These are phyloP conservation scores for Teratosphaeria viscida DNA, from an alignment of 2,329 filamentous ascomycete genomes.

Conservation along the genomic window DNA sequence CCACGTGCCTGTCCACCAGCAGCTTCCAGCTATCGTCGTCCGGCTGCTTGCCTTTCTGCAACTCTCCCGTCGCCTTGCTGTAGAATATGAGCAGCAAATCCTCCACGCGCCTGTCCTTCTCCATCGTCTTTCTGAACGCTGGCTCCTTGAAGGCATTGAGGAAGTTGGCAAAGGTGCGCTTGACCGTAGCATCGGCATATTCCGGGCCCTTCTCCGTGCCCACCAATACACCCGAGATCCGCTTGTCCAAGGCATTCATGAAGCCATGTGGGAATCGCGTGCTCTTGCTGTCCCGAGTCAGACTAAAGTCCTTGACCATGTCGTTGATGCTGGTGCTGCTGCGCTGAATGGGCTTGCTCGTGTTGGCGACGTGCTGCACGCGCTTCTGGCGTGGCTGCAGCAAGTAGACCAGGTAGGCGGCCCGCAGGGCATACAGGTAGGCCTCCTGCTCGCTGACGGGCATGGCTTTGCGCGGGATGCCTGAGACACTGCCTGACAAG, in stretches of 20 bases:
- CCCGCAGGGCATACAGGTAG: conserved; percentile 81
- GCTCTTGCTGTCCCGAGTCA: conserved; percentile 57
- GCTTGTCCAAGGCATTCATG: conserved; percentile 60
- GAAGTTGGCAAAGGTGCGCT: conserved; percentile 88
- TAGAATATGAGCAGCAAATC: conserved; percentile 94
- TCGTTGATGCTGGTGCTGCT: conserved; percentile 65
- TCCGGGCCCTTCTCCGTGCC: conserved; percentile 77
- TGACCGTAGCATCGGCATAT: conserved; percentile 81
- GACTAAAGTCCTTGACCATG: conserved; percentile 76
- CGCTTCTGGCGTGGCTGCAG: conserved; percentile 83
- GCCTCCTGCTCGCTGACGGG: conserved; percentile 57
- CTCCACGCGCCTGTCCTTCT: conserved; percentile 87
- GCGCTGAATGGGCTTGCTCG: conserved; percentile 53
- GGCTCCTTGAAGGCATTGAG: conserved; percentile 87
- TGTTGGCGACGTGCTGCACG: conserved; percentile 66
- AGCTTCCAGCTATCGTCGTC: conserved; percentile 85
- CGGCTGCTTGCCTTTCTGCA: conserved; percentile 63
- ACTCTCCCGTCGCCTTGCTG: conserved; percentile 82
- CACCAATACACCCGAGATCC: conserved; percentile 68
- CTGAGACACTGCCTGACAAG: conserved; percentile 22
- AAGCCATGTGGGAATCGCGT: conserved; percentile 62
- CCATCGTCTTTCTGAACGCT: conserved; percentile 78
- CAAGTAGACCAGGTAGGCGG: conserved; percentile 85
- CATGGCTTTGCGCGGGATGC: conserved; percentile 2
- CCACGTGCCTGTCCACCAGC: conserved; percentile 87